phyloP scores from a whole-genome alignment of 345 rosid genomes.

The Acer campestre region DNA sequence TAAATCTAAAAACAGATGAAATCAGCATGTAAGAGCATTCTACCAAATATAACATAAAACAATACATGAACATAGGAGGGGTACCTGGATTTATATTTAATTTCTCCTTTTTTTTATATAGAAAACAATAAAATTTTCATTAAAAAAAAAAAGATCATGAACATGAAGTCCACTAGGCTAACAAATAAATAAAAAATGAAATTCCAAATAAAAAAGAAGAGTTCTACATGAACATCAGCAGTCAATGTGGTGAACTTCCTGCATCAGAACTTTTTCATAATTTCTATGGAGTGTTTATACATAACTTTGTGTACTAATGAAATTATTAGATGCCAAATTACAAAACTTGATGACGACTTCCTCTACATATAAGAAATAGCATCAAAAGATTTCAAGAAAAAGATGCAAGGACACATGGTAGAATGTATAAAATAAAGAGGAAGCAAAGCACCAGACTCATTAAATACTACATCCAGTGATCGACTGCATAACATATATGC shows the following conservation, averaged over 20 bases:
- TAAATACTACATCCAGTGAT: not conserved
- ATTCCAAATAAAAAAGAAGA: too few relatives aligned
- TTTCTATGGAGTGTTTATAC: not conserved
- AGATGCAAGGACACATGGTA: not conserved
- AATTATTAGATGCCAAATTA: not conserved
- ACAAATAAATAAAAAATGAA: too few relatives aligned
- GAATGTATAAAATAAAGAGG: not conserved
- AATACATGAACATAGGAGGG: not conserved
- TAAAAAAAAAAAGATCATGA: not conserved
- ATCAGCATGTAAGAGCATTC: not conserved
- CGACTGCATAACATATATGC: not conserved
- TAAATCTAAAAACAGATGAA: slow-evolving; percentile 12
- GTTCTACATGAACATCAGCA: not conserved
- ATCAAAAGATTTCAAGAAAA: not conserved
- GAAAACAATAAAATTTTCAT: too few relatives aligned
- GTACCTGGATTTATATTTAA: not conserved
- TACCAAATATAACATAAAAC: not conserved
- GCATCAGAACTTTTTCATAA: not conserved
- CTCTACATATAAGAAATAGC: not conserved
- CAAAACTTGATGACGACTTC: not conserved
- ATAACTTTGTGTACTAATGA: not conserved
- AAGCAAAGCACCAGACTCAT: not conserved
- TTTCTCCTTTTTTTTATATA: not conserved
- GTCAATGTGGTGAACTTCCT: not conserved
- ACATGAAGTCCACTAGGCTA: not conserved